These are phyloP conservation scores for Gonium pectorale DNA, from an alignment of 139 green algal genomes.

Conservation along the genomic window DNA sequence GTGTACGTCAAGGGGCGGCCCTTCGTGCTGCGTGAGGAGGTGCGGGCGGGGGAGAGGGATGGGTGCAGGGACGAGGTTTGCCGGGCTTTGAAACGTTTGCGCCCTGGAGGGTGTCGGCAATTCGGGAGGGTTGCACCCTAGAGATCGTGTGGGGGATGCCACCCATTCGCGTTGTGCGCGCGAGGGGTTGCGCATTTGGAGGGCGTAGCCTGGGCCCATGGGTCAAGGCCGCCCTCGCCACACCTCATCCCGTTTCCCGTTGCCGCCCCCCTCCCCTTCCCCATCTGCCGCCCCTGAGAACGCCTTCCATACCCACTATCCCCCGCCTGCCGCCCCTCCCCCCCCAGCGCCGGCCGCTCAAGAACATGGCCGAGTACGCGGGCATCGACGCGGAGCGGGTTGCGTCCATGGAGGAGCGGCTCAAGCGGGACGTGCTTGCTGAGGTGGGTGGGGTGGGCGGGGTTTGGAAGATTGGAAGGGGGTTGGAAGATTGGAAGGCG, in stretches of 20 bases:
- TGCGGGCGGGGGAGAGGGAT: constrained; percentile 34
- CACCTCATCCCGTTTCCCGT: too few relatives aligned
- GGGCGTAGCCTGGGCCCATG: too few relatives aligned
- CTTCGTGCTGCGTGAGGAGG: constrained; percentile 93
- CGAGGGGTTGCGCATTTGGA: too few relatives aligned
- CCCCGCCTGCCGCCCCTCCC: neutral
- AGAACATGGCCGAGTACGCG: constrained; percentile 96
- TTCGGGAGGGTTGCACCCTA: too few relatives aligned
- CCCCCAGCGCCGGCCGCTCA: constrained; percentile 79
- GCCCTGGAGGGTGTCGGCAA: too few relatives aligned
- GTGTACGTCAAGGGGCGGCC: constrained; percentile 95
- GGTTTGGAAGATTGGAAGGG: neutral
- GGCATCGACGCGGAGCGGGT: constrained; percentile 87
- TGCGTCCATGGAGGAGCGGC: constrained; percentile 92
- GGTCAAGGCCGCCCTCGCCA: too few relatives aligned
- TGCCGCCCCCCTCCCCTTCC: neutral
- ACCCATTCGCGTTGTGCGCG: too few relatives aligned
- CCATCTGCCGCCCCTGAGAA: neutral
- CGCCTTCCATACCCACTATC: neutral
- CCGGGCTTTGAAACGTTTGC: too few relatives aligned
- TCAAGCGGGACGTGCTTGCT: constrained; percentile 89
- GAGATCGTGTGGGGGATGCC: too few relatives aligned
- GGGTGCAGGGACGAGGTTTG: too few relatives aligned
- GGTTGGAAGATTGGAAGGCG: neutral
- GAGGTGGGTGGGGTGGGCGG: constrained; percentile 65